A percentile compares a stretch with the other conserved stretches of the same genome.
Conservation (phyloP, 31 red algal genomes). For the Asparagopsis taxiformis region DNA sequence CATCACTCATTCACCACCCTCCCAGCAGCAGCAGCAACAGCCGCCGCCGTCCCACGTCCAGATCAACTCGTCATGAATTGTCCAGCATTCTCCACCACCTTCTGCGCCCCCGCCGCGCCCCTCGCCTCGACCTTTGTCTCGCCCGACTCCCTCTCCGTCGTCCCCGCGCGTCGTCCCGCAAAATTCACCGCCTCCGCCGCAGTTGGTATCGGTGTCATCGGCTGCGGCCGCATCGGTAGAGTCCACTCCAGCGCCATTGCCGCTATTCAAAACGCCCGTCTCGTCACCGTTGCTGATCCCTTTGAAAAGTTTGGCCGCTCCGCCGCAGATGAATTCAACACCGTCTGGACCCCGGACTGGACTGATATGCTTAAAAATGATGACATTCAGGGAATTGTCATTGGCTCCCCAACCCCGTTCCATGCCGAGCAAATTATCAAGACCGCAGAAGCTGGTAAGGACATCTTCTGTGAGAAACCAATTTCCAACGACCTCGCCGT, state of each 20-base stretch:
- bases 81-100: no score
- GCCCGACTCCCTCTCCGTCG: background rate
- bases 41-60: no score
- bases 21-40: no score
- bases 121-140: constrained; percentile 2
- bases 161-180: background rate
- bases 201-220: constrained; percentile 90
- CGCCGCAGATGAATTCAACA: constrained; percentile 72
- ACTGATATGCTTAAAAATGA: constrained; percentile 73
- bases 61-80: no score
- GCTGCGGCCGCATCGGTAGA: constrained; percentile 93
- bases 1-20: no score
- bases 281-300: constrained; percentile 85
- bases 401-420: constrained; percentile 96
- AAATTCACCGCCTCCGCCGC: background rate
- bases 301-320: constrained; percentile 84
- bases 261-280: constrained; percentile 43
- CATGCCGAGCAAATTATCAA: constrained; percentile 97
- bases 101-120: background rate
- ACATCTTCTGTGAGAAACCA: constrained; percentile 99
- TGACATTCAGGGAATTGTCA: constrained; percentile 86
- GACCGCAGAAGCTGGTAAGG: constrained; percentile 90
- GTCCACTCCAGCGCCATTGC: constrained; percentile 87
- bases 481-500: constrained; percentile 94
- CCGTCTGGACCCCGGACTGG: constrained; percentile 74